Percentiles rank a stretch among this genome's conserved stretches.
Evolutionary conservation across 1,284 basidiomycete species (phyloP).

Genomic region (Neolentinus lepideus): DNA sequence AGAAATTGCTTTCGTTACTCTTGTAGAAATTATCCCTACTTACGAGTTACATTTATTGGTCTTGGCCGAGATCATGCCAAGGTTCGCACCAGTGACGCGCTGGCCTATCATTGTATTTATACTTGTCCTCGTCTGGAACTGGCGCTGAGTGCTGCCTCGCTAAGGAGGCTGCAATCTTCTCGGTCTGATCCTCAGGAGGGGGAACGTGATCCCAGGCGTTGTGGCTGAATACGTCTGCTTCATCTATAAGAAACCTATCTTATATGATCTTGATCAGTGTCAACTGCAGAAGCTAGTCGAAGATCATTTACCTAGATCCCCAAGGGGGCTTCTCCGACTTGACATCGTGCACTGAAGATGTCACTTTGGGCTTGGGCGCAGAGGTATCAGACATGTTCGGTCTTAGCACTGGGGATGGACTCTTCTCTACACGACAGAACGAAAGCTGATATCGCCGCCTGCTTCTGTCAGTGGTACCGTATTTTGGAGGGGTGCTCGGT

Average conservation of each 20-base stretch:
- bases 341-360: slow-evolving; percentile 63
- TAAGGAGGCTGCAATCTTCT: slow-evolving; percentile 62
- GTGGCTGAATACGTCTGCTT: slow-evolving; percentile 63
- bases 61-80: slow-evolving; percentile 3
- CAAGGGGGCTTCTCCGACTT: slow-evolving; percentile 55
- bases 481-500: too few relatives aligned
- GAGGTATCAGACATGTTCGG: neutral
- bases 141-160: slow-evolving; percentile 61
- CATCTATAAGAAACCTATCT: slow-evolving; percentile 53
- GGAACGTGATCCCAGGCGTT: slow-evolving; percentile 90
- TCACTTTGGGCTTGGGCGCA: slow-evolving; percentile 19
- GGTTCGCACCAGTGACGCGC: slow-evolving; percentile 56
- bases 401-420: too few relatives aligned
- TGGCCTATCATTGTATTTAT: slow-evolving; percentile 69
- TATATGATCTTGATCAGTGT: neutral
- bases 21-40: slow-evolving; percentile 91
- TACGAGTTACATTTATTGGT: slow-evolving; percentile 9
- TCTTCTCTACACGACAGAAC: too few relatives aligned
- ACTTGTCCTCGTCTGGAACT: slow-evolving; percentile 59
- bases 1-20: slow-evolving; percentile 79
- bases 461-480: too few relatives aligned
- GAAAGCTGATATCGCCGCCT: too few relatives aligned
- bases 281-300: neutral
- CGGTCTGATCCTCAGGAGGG: slow-evolving; percentile 71
- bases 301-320: slow-evolving; percentile 50